A percentile compares a stretch with the other conserved stretches of the same genome.
phyloP scores from a whole-genome alignment of 1,284 basidiomycete genomes.

The Malassezia sympodialis region DNA sequence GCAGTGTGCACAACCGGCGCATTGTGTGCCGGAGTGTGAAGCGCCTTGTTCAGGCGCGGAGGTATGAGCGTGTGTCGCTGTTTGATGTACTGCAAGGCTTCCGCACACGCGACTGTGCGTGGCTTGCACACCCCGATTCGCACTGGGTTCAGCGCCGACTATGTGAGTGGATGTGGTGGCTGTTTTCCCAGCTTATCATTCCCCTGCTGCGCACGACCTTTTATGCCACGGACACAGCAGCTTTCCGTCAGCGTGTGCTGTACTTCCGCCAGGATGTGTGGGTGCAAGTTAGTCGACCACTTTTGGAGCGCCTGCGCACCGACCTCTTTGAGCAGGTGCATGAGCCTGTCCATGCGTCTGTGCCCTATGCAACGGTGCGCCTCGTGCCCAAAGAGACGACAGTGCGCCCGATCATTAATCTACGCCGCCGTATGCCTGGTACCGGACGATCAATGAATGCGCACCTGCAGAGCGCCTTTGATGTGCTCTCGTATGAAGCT shows the following conservation, averaged over 20 bases:
- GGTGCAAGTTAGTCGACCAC: constrained; percentile 65
- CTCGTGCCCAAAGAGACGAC: constrained; percentile 88
- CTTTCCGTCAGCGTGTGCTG: constrained; percentile 71
- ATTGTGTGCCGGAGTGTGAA: constrained; percentile 59
- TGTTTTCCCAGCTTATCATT: constrained; percentile 74
- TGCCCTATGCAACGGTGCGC: constrained; percentile 76
- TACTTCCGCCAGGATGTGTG: constrained; percentile 95
- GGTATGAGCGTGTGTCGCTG: constrained; percentile 71
- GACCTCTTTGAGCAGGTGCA: constrained; percentile 24
- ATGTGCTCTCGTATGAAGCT: constrained; percentile 35
- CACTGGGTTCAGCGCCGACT: constrained; percentile 63
- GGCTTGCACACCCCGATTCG: constrained; percentile 56
- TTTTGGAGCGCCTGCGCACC: constrained; percentile 63
- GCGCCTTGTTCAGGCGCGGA: constrained; percentile 61
- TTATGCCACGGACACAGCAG: constrained; percentile 84
- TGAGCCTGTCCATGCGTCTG: constrained; percentile 27
- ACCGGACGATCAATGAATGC: constrained; percentile 67
- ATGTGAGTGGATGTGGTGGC: constrained; percentile 81
- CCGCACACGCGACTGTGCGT: constrained; percentile 66
- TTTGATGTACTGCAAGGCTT: constrained; percentile 71
- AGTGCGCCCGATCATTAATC: constrained; percentile 86
- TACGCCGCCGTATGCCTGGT: constrained; percentile 56
- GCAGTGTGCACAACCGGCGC: constrained; percentile 61
- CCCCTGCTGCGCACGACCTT: constrained; percentile 80
- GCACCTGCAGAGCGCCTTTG: constrained; percentile 60